Evolutionary conservation across 257 asterid genomes (phyloP).

Genomic region (Primulina eburnea): DNA sequence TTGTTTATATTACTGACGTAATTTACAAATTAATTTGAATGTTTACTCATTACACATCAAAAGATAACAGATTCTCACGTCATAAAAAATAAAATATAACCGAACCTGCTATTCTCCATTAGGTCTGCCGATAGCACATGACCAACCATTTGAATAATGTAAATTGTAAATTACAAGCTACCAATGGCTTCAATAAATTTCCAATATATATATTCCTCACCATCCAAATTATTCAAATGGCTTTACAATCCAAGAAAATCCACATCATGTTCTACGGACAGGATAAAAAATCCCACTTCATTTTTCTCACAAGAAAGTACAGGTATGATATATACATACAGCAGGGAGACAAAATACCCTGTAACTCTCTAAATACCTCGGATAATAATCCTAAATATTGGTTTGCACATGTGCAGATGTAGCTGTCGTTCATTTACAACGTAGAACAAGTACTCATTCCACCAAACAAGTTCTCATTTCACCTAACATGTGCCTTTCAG

Average conservation of each 20-base stretch:
- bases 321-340: neutral
- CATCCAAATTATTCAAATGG: neutral
- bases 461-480: neutral
- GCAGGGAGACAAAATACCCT: no score
- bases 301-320: neutral
- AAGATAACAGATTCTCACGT: no score
- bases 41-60: no score
- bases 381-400: no score
- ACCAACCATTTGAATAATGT: neutral
- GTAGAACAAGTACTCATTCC: neutral
- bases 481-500: neutral
- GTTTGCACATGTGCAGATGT: neutral
- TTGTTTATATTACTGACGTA: no score
- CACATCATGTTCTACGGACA: neutral
- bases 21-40: no score
- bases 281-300: neutral
- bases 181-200: neutral
- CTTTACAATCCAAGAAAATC: neutral
- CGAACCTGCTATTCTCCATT: no score
- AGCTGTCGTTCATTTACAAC: neutral
- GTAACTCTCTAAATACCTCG: no score
- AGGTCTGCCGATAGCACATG: neutral
- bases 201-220: neutral
- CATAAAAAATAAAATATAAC: no score
- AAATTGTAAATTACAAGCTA: neutral